Evolutionary conservation across 257 asterid species (phyloP).

Genomic region (Ocimum tenuiflorum): DNA sequence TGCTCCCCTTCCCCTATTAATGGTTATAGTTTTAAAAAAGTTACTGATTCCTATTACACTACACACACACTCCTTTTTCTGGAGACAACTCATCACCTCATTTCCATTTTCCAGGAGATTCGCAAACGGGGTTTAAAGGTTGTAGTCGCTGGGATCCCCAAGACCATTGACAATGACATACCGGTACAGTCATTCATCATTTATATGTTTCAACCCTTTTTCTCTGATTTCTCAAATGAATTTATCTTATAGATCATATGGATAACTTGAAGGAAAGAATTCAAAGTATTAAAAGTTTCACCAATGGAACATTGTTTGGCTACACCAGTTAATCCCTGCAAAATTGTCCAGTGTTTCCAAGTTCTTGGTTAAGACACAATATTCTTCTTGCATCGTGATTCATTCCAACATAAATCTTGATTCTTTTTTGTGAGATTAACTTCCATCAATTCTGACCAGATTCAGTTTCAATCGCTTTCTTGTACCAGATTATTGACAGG

Average conservation of each 20-base stretch:
- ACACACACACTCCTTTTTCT: background rate
- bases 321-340: background rate
- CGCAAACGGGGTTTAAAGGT: conserved; percentile 79
- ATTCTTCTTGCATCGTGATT: conserved; percentile 2
- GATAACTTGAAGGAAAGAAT: conserved; percentile 11
- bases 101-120: conserved; percentile 52
- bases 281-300: background rate
- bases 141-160: conserved; percentile 83
- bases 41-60: background rate
- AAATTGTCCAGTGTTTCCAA: conserved; percentile 1
- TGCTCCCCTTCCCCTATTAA: too few relatives aligned
- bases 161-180: conserved; percentile 91
- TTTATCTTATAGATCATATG: conserved; percentile 13
- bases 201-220: background rate
- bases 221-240: background rate
- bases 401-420: background rate
- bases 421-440: conserved; percentile 5
- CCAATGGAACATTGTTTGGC: background rate
- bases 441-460: conserved; percentile 9
- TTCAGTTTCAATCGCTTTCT: conserved; percentile 15
- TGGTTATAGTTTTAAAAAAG: too few relatives aligned
- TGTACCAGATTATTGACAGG: conserved; percentile 58
- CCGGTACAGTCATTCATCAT: conserved; percentile 48
- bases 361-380: conserved; percentile 7
- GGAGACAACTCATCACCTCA: conserved; percentile 6